Percentiles rank a stretch among this genome's conserved stretches.
Evolutionary conservation across 2,329 filamentous ascomycete genomes (phyloP).

Genomic region (Chaetomium sp.): DNA sequence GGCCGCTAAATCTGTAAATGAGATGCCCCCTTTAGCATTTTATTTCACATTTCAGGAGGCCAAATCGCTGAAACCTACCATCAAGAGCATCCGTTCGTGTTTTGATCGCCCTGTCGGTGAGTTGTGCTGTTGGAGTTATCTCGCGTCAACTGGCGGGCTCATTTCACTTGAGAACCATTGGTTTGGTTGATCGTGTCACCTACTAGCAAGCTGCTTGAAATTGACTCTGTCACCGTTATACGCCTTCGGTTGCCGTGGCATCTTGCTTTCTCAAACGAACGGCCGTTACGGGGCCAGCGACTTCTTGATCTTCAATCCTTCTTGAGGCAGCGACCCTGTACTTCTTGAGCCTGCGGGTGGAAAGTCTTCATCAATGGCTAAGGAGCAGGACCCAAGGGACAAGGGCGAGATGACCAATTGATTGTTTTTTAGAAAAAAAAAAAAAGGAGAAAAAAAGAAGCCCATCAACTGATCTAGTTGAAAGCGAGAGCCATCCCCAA

Average conservation of each 20-base stretch:
- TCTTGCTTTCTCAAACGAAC: constrained; percentile 2
- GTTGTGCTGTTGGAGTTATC: constrained; percentile 9
- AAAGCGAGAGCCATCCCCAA: too few species aligned
- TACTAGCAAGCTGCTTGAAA: constrained; percentile 21
- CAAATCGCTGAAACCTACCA: constrained; percentile 13
- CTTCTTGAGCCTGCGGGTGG: too few species aligned
- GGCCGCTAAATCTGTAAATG: constrained; percentile 17
- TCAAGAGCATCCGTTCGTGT: constrained; percentile 20
- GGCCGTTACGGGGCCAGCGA: not conserved
- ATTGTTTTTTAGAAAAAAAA: too few species aligned
- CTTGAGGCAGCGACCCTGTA: not conserved
- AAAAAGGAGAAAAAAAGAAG: too few species aligned
- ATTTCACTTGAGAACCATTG: not conserved
- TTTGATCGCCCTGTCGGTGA: constrained; percentile 12
- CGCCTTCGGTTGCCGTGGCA: constrained; percentile 14
- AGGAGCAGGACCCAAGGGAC: too few species aligned
- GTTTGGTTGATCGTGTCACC: constrained; percentile 2
- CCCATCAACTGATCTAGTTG: too few species aligned
- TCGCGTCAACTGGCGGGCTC: constrained; percentile 5
- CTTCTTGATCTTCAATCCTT: not conserved
- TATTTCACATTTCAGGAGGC: not conserved
- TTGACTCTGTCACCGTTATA: constrained; percentile 17
- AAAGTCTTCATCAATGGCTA: too few species aligned
- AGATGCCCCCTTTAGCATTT: not conserved
- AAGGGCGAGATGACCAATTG: too few species aligned